Conservation (phyloP, 495 filamentous ascomycete species). For the Articulospora tetracladia region DNA sequence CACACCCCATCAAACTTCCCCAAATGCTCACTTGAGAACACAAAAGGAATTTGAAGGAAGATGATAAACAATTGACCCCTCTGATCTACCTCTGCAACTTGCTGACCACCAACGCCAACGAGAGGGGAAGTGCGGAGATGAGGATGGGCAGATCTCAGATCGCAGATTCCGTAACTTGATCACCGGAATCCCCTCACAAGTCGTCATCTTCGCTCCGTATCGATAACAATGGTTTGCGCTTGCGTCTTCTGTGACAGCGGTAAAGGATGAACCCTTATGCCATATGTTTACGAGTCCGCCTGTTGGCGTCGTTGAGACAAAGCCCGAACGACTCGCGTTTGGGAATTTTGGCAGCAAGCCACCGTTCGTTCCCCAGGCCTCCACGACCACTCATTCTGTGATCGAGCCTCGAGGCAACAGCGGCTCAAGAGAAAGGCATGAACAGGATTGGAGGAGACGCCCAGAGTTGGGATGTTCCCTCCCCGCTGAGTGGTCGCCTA, state of each 20-base stretch:
- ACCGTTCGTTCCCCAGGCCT: not conserved
- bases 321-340: constrained; percentile 7
- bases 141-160: not conserved
- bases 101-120: not conserved
- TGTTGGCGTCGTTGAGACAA: constrained; percentile 5
- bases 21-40: not conserved
- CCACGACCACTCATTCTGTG: not conserved
- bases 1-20: not conserved
- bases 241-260: constrained; percentile 15
- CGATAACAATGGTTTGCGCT: constrained; percentile 1
- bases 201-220: constrained; percentile 13
- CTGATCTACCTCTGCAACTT: not conserved
- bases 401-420: constrained; percentile 1
- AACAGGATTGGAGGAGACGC: not conserved
- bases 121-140: not conserved
- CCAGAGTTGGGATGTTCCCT: not conserved
- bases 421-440: constrained; percentile 14
- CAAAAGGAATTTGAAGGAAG: not conserved
- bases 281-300: not conserved
- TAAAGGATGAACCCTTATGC: constrained; percentile 5
- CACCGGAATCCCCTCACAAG: not conserved
- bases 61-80: not conserved
- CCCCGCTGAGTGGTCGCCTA: not conserved
- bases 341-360: constrained; percentile 7
- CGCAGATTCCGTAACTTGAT: not conserved